Conservation (phyloP, 139 green algal species). For the Eudorina sp. region DNA sequence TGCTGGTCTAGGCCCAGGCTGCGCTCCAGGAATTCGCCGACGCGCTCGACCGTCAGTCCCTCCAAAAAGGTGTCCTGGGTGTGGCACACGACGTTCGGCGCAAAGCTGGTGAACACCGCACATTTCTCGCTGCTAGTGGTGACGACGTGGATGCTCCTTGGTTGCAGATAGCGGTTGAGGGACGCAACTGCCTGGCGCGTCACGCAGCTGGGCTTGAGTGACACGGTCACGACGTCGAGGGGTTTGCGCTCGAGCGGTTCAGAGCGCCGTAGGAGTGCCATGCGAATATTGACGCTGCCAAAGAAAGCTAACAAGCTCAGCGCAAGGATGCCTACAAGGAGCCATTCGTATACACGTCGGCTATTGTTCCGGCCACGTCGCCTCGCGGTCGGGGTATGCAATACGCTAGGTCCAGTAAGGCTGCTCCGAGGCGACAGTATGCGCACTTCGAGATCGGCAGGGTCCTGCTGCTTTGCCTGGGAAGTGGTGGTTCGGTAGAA, state of each 20-base stretch:
- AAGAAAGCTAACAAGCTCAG: constrained; percentile 10
- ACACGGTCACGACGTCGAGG: constrained; percentile 43
- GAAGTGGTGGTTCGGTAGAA: neutral
- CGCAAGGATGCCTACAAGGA: neutral
- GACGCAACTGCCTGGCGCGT: constrained; percentile 45
- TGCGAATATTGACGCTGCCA: neutral
- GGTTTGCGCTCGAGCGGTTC: neutral
- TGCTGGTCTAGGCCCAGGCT: constrained; percentile 23
- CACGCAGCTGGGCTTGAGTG: constrained; percentile 61
- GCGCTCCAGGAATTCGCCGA: constrained; percentile 18
- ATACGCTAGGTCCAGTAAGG: neutral
- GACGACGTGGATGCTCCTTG: constrained; percentile 53
- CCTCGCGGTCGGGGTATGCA: neutral
- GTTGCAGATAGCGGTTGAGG: constrained; percentile 49
- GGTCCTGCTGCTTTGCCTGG: neutral
- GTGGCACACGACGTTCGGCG: constrained; percentile 53
- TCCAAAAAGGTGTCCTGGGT: constrained; percentile 46
- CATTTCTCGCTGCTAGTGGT: constrained; percentile 46
- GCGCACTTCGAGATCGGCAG: neutral
- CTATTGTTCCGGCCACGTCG: neutral
- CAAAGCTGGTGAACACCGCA: constrained; percentile 41
- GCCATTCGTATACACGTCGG: neutral
- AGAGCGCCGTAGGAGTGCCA: neutral
- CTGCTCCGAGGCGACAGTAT: neutral
- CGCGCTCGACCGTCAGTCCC: constrained; percentile 27